These are phyloP conservation scores for Cryptococcus sp. DNA, from an alignment of 1,284 basidiomycete genomes.

Conservation along the genomic window DNA sequence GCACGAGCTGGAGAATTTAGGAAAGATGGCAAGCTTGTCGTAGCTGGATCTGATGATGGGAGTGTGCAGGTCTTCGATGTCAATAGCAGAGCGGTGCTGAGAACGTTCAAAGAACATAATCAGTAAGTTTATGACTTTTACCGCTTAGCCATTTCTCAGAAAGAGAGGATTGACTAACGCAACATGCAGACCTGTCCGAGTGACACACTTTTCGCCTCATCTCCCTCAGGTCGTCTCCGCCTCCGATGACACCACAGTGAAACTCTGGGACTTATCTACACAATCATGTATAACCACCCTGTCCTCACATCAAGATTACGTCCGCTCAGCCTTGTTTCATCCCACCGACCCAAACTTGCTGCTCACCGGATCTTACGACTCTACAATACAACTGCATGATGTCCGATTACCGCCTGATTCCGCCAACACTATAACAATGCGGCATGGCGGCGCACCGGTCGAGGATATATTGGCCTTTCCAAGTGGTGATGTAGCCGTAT, in stretches of 20 bases:
- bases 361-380: constrained; percentile 93
- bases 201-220: constrained; percentile 84
- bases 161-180: not conserved
- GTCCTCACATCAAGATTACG: constrained; percentile 86
- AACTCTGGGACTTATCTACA: constrained; percentile 93
- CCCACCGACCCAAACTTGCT: constrained; percentile 79
- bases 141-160: not conserved
- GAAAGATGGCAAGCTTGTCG: constrained; percentile 88
- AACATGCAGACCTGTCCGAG: constrained; percentile 72
- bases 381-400: constrained; percentile 87
- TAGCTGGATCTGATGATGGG: constrained; percentile 93
- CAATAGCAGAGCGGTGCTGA: constrained; percentile 87
- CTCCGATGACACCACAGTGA: constrained; percentile 93
- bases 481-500: constrained; percentile 80
- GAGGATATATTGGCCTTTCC: constrained; percentile 95
- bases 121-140: constrained; percentile 57
- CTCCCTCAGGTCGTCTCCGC: constrained; percentile 86
- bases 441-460: constrained; percentile 66
- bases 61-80: constrained; percentile 97
- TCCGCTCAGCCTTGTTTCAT: constrained; percentile 86
- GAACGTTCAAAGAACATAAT: constrained; percentile 88
- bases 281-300: constrained; percentile 79
- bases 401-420: constrained; percentile 57
- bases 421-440: constrained; percentile 72
- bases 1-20: constrained; percentile 85